Evolutionary conservation across 257 asterid genomes (phyloP).

Genomic region (Coffea canephora): DNA sequence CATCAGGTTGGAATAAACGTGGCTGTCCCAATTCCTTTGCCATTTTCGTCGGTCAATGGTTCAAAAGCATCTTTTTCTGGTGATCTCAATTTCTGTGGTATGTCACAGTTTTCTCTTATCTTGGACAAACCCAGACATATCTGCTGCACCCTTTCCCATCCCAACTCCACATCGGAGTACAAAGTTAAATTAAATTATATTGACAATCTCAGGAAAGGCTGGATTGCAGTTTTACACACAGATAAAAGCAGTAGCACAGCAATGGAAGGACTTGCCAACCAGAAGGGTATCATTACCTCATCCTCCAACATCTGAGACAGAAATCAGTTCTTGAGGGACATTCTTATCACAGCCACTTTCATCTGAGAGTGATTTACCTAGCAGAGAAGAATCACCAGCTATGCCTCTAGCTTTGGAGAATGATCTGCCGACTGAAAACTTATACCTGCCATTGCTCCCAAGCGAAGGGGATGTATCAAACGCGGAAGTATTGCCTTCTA

Average conservation of each 20-base stretch:
- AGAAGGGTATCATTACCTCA: slow-evolving; percentile 26
- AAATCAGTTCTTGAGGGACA: slow-evolving; percentile 25
- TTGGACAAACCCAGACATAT: not conserved
- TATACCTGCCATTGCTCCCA: slow-evolving; percentile 23
- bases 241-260: slow-evolving; percentile 36
- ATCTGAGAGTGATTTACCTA: slow-evolving; percentile 23
- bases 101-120: not conserved
- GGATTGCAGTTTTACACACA: slow-evolving; percentile 39
- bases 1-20: slow-evolving; percentile 44
- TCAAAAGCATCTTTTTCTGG: slow-evolving; percentile 33
- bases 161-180: not conserved
- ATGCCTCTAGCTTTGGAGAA: slow-evolving; percentile 21
- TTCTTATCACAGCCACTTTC: slow-evolving; percentile 16
- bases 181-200: not conserved
- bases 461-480: slow-evolving; percentile 19
- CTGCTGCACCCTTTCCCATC: not conserved
- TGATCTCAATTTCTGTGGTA: slow-evolving; percentile 45
- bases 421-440: slow-evolving; percentile 16
- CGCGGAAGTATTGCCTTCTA: slow-evolving; percentile 24
- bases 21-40: slow-evolving; percentile 34
- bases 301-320: slow-evolving; percentile 31
- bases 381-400: slow-evolving; percentile 22
- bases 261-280: slow-evolving; percentile 42
- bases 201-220: slow-evolving; percentile 33
- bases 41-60: slow-evolving; percentile 32